Evolutionary conservation across 2,329 filamentous ascomycete species (phyloP), one percentile per base, ranked within the genome.

Genomic region (Alternaria sp.): DNA sequence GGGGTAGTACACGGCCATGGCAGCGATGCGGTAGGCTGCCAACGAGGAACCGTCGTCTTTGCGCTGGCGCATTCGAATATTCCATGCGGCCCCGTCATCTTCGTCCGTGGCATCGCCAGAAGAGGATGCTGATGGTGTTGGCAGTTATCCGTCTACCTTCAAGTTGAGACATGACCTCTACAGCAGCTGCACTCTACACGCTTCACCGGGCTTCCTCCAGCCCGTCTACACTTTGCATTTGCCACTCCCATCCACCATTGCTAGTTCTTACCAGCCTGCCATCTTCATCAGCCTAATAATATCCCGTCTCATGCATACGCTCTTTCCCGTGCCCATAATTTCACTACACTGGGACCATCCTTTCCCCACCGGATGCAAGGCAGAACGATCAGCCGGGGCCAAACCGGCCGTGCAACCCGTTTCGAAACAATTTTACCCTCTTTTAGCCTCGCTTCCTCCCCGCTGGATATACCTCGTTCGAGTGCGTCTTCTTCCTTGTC

Each of bases 401-500:
- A 50, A 46, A 46, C 23, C 60, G 52, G 53, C 54, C 57, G 34
- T 58, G 51, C 57, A 51, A 50, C 59, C 61, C 49, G 61, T 68
- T 69, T 71, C 60, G 66, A 72, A 72, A 70, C 68, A 44, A 60
- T 66, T 68, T 71, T 67, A 57, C 54, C 70, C 62, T 45, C 54
- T 63, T 70, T 63, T 56, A 62, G 64, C 61, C 51, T 70, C 54
- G 54, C 54, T 41, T 57, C 55, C 34, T 51, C 24, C 9, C 24
- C 54, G 14, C 46, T 45, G 54, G 46, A 33, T 51, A 17, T 39
- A 13, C 54, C 36, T 49, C 36, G n/a, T 33, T n/a, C 34, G 17
- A 36, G 39, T 36, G 44, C 37, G 31, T 39, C 50, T 44, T 46
- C 54, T 56, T 40, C 61, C 61, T 50, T 39, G 56, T 54, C 53